Conservation (phyloP, 352 stramenopile species). For the Phytophthora cryptogea region DNA sequence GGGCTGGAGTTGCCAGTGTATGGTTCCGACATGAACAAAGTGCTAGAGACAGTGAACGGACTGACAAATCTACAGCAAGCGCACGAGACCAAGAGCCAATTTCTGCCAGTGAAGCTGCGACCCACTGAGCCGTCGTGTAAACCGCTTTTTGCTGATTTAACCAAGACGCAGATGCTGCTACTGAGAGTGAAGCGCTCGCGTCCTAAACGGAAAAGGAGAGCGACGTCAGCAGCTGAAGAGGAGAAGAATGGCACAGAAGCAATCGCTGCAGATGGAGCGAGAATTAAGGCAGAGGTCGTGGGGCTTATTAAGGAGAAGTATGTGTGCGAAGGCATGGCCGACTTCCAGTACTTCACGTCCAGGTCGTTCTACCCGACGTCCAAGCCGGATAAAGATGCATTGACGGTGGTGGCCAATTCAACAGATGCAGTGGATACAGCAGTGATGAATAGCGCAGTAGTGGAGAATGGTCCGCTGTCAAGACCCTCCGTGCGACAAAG, state of each 20-base stretch:
- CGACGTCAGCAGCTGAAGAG: slow-evolving; percentile 4
- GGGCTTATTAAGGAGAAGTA: slow-evolving; percentile 79
- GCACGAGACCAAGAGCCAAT: slow-evolving; percentile 76
- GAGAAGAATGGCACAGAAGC: slow-evolving; percentile 10
- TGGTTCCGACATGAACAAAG: slow-evolving; percentile 42
- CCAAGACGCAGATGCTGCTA: slow-evolving; percentile 82
- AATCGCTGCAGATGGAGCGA: slow-evolving; percentile 17
- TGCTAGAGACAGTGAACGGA: slow-evolving; percentile 67
- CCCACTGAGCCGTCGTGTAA: slow-evolving; percentile 80
- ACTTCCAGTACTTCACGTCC: slow-evolving; percentile 86
- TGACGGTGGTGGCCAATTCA: slow-evolving; percentile 29
- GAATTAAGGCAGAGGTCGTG: slow-evolving; percentile 51
- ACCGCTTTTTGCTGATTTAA: slow-evolving; percentile 79
- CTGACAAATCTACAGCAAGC: slow-evolving; percentile 60
- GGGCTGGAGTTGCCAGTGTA: slow-evolving; percentile 75
- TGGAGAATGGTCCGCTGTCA: slow-evolving; percentile 47
- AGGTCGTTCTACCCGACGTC: slow-evolving; percentile 55
- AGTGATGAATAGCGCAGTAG: slow-evolving; percentile 33
- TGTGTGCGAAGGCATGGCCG: slow-evolving; percentile 85
- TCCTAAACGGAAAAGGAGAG: slow-evolving; percentile 31
- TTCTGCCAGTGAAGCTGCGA: slow-evolving; percentile 77
- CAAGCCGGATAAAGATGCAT: slow-evolving; percentile 31
- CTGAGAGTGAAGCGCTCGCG: slow-evolving; percentile 51
- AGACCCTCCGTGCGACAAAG: slow-evolving; percentile 43
- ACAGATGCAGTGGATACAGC: slow-evolving; percentile 28